Conservation (phyloP, 2,329 filamentous ascomycete genomes). For the Ophiostoma perfectum region DNA sequence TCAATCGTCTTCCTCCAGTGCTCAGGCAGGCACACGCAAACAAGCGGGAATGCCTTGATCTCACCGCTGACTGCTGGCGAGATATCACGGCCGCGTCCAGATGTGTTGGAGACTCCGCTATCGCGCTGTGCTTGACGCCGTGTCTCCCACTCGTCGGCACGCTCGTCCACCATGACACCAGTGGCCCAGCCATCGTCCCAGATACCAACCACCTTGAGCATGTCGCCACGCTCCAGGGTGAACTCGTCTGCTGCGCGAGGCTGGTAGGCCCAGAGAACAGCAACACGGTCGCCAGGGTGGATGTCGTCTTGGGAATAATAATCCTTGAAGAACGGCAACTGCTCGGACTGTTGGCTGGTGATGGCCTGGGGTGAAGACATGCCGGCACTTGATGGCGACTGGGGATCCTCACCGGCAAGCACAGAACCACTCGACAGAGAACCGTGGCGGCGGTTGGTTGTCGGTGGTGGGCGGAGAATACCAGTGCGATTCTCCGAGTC, state of each 20-base stretch:
- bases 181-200: slow-evolving; percentile 99
- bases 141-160: slow-evolving; percentile 82
- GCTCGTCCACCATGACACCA: slow-evolving; percentile 73
- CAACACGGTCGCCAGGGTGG: slow-evolving; percentile 80
- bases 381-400: slow-evolving; percentile 67
- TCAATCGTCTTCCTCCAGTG: slow-evolving; percentile 98
- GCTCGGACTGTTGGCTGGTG: slow-evolving; percentile 87
- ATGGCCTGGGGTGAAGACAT: slow-evolving; percentile 81
- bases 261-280: slow-evolving; percentile 94
- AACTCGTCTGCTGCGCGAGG: slow-evolving; percentile 92
- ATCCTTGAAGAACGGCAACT: slow-evolving; percentile 94
- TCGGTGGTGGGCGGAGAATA: slow-evolving; percentile 53
- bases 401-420: slow-evolving; percentile 63
- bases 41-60: slow-evolving; percentile 95
- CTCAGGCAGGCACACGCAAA: slow-evolving; percentile 90
- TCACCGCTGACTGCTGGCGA: slow-evolving; percentile 68
- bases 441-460: slow-evolving; percentile 65
- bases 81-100: slow-evolving; percentile 51
- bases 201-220: slow-evolving; percentile 96
- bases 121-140: slow-evolving; percentile 75
- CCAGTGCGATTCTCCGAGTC: slow-evolving; percentile 57
- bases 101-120: slow-evolving; percentile 84
- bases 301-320: slow-evolving; percentile 98
- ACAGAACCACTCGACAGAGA: slow-evolving; percentile 82
- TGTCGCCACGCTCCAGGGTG: slow-evolving; percentile 85